Evolutionary conservation across 306 rosid species (phyloP), one percentile per base, ranked within the genome.

Genomic region (Cicer bijugum): DNA sequence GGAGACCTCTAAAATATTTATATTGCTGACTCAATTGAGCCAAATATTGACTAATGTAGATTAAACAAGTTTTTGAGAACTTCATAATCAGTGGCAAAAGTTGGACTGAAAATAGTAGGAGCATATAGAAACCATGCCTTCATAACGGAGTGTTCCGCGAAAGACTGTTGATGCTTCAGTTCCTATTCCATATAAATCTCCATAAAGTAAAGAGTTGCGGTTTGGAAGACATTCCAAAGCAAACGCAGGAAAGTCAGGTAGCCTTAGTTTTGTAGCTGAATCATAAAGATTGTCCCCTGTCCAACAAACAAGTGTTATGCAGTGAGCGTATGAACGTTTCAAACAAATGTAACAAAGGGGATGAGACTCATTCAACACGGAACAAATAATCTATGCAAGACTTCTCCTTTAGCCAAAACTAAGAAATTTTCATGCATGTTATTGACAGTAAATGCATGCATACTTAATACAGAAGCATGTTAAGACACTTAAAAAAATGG

Each of bases 111-210:
- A 68, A 59, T 12, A 44, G 9, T 8, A 75, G 75, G 75, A 44
- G 23, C 33, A 66, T n/a, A 78, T 14, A 53, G 40, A 52, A 15
- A 50, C 6, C 88, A 75, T 88, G 79, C 99, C 99, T 94, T 94
- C 92, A 28, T 91, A 94, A 62, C 99, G 92, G 63, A 94, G 92
- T 66, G 99, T 94, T 87, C 96, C 99, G 28, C 97, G 97, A 74
- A 91, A 94, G 71, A 94, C 42, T 12, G 96, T 88, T 5, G 91
- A 84, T 75, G 99, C 97, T 86, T 94, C 96, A 55, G 89, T 72
- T 69, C 72, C 86, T 56, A 94, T 91, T 74, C 91, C 90, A 56
- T 94, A 94, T 82, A 89, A 75, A 17, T 94, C 91, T 58, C 95
- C 96, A 65, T 88, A 94, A 73, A 89, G 63, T 76, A 94, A 72